Evolutionary conservation across 164 flowering plant species (phyloP), one percentile per base, ranked within the genome.

Genomic region (Echeveria elegans): DNA sequence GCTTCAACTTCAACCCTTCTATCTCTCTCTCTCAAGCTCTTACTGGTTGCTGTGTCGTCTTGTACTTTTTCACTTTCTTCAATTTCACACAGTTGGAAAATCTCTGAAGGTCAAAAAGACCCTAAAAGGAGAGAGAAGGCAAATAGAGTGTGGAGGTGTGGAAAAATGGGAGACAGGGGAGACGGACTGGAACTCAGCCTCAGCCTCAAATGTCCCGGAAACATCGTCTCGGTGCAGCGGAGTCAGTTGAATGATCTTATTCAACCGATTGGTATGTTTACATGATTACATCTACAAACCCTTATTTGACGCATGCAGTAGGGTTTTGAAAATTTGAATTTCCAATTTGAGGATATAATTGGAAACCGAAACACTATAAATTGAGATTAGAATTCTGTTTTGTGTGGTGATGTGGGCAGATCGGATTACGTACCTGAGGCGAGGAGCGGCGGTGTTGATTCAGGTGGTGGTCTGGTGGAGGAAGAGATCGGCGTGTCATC

Each of bases 401-500:
- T n/a, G n/a, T n/a, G n/a, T n/a, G n/a, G n/a, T n/a, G n/a, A 24
- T 24, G 31, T 24, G 60, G 11, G 60, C 60, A 53, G 60, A 53
- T 53, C 60, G 60, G 60, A 53, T 0, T 26, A 31, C 18, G 16
- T 53, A 53, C 60, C 60, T 53, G 60, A 53, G 60, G 60, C 15
- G 60, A 53, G 60, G 60, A 53, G 60, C 11, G 45, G 0, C 31
- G 29, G 59, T 53, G 60, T n/a, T n/a, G n/a, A n/a, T n/a, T n/a
- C n/a, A n/a, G n/a, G n/a, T n/a, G n/a, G n/a, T n/a, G 52, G 24
- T 15, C 85, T 80, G 11, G 72, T 73, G 37, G 94, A 86, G 29
- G 94, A 88, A 0, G 94, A 88, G 23, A 77, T 72, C 10, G 87
- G 86, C 1, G 88, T 77, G 4, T 83, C 87, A 1, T 90, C 94